A percentile compares a stretch with the other conserved stretches of the same genome.
Conservation (phyloP, 1,139 yeast species). For the Suhomyces terraborum region DNA sequence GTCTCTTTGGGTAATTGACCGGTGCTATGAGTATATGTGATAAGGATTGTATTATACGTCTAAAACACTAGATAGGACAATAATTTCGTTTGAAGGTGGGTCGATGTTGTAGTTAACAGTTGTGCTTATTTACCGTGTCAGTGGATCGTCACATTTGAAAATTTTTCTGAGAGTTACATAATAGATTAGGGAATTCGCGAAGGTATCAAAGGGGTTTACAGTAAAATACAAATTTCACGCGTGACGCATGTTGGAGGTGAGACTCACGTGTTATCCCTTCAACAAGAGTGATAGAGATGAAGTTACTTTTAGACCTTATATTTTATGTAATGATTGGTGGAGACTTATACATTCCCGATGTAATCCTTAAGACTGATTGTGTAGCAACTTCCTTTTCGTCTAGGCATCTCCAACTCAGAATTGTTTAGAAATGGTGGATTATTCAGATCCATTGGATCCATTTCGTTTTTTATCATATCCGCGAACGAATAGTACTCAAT, state of each 20-base stretch:
- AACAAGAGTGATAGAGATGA: not conserved
- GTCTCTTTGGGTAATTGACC: not conserved
- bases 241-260: constrained; percentile 2
- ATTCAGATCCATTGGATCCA: constrained; percentile 10
- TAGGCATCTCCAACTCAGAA: constrained; percentile 2
- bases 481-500: constrained; percentile 39
- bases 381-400: constrained; percentile 20
- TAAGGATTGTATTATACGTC: not conserved
- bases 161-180: constrained; percentile 13
- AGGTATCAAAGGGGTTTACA: constrained; percentile 1
- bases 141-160: constrained; percentile 14
- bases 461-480: constrained; percentile 30
- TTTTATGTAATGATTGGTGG: not conserved
- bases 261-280: constrained; percentile 7
- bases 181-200: constrained; percentile 5
- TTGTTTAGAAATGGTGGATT: constrained; percentile 1
- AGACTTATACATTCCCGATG: constrained; percentile 16
- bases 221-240: constrained; percentile 2
- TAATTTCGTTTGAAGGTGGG: constrained; percentile 1
- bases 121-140: constrained; percentile 4
- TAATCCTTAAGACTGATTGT: constrained; percentile 27
- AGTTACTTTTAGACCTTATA: too few species aligned
- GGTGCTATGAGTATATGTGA: not conserved
- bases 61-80: not conserved
- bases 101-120: constrained; percentile 4